A percentile compares a stretch with the other conserved stretches of the same genome.
Evolutionary conservation across 176 grass and related monocot species (phyloP).

Genomic region (Raddia distichophylla): DNA sequence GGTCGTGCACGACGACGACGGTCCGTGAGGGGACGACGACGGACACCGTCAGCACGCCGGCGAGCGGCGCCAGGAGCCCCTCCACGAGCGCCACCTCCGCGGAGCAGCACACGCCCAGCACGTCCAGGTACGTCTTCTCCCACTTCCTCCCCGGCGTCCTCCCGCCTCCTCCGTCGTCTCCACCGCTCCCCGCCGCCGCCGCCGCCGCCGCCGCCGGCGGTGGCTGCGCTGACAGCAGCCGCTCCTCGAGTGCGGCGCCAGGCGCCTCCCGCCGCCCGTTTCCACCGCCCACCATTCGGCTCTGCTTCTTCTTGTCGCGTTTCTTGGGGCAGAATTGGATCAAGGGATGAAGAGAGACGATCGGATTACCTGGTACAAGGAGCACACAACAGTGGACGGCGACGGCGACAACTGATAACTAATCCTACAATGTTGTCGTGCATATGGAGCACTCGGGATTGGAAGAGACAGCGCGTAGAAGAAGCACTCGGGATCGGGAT

Average conservation of each 20-base stretch:
- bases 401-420: neutral
- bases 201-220: neutral
- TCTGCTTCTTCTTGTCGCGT: no score
- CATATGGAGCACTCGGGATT: neutral
- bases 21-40: conserved; percentile 68
- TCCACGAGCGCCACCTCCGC: conserved; percentile 67
- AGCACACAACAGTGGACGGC: neutral
- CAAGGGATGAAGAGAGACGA: no score
- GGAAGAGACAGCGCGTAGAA: no score
- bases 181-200: neutral
- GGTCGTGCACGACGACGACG: conserved; percentile 72
- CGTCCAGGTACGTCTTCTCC: conserved; percentile 78
- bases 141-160: neutral
- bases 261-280: neutral
- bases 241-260: neutral
- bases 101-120: conserved; percentile 78
- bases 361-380: neutral
- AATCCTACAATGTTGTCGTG: neutral
- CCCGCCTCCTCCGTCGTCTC: neutral
- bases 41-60: conserved; percentile 54
- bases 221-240: neutral
- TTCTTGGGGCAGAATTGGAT: no score
- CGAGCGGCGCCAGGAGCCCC: conserved; percentile 50
- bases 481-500: no score
- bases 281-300: neutral